Evolutionary conservation across 2,329 filamentous ascomycete genomes (phyloP), one percentile per base, ranked within the genome.

Genomic region (Chaetomium sp.): DNA sequence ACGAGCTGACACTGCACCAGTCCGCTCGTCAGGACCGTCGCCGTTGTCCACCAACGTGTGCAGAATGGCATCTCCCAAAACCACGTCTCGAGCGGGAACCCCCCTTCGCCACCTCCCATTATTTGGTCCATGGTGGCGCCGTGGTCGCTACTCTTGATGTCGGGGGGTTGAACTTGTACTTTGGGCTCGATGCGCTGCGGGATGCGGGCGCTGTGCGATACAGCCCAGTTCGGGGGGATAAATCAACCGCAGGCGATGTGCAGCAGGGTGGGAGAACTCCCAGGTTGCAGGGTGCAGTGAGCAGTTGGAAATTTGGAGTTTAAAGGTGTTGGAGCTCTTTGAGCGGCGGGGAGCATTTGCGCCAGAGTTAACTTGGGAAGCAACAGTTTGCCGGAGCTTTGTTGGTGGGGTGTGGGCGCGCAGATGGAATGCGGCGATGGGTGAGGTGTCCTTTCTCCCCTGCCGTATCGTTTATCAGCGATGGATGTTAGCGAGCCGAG

Each of bases 1-100:
- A 97, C 77, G 70, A 97, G 86, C 66, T 95, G 85, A 73, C 91
- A 97, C 72, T 97, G 94, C 5, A 97, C 91, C 64, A 97, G 76
- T 12, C 91, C 84, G 64, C 91, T 95, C 9, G 88, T 94, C 56
- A 90, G 76, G 43, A 97, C 85, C 0, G 91, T 95, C 4, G 91
- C 91, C 32, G 90, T 91, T 27, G 94, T 97, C 94, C 94, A 99
- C 86, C 89, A 95, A 59, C 94, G 80, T 40, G 94, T 99, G 72
- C 91, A 95, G 33, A 94, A 84, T 3, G 94, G 94, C 88, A 96
- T 96, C 72, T 99, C 94, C 80, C 90, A 96, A 73, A 96, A 97
- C 94, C 94, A 99, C 64, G 92, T 87, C 73, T 97, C 94, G 6
- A 99, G 80, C 43, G 92, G 94, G 67, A 96, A 76, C 53, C 79